Conservation (phyloP, 352 stramenopile species). For the Phytophthora aleatoria region DNA sequence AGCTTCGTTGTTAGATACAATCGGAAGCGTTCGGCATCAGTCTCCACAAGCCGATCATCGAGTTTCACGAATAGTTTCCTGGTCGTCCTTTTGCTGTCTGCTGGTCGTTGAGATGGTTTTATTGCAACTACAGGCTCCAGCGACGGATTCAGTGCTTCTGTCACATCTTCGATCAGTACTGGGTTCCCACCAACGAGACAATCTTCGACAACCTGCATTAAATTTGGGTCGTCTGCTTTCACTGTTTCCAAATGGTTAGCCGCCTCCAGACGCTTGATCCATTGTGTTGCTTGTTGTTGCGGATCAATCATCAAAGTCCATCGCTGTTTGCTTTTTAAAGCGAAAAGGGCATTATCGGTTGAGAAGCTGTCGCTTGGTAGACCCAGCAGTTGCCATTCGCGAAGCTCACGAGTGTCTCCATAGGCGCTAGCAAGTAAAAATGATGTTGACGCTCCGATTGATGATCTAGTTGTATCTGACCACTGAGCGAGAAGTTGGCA, state of each 20-base stretch:
- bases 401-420: conserved; percentile 83
- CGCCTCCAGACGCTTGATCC: conserved; percentile 90
- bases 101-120: conserved; percentile 1
- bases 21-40: conserved; percentile 79
- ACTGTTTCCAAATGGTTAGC: conserved; percentile 66
- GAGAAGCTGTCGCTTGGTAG: conserved; percentile 90
- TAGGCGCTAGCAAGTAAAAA: conserved; percentile 75
- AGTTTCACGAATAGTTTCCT: conserved; percentile 56
- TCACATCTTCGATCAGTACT: conserved; percentile 66
- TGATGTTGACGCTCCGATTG: conserved; percentile 37
- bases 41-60: conserved; percentile 69
- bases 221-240: conserved; percentile 56
- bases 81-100: conserved; percentile 4
- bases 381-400: conserved; percentile 87
- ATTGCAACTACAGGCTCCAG: conserved; percentile 62
- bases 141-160: conserved; percentile 53
- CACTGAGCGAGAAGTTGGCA: conserved; percentile 40
- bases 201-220: conserved; percentile 50
- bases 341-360: conserved; percentile 91
- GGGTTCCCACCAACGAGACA: conserved; percentile 45
- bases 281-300: conserved; percentile 92
- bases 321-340: conserved; percentile 81
- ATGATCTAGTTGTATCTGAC: conserved; percentile 8
- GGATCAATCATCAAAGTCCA: conserved; percentile 95
- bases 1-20: conserved; percentile 93